These are phyloP conservation scores for Grosmannia huntii DNA, from an alignment of 2,329 filamentous ascomycete species.

Conservation along the genomic window DNA sequence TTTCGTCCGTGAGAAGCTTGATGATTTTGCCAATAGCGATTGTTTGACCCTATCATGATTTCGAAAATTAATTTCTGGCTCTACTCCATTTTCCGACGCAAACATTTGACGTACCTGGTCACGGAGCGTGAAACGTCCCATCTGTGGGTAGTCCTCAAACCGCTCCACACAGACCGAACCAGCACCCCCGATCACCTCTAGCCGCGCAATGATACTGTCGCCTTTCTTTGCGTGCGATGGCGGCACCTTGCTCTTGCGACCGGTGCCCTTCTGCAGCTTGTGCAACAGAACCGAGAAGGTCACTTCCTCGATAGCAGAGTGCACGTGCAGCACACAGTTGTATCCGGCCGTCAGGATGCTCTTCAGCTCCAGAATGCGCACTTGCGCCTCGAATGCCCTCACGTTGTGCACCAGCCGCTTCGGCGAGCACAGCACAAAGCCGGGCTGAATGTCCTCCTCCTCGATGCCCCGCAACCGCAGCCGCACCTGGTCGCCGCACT, in stretches of 20 bases:
- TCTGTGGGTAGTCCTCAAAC: constrained; percentile 92
- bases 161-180: constrained; percentile 84
- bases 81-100: background rate
- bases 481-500: constrained; percentile 90
- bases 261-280: constrained; percentile 90
- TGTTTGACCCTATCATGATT: constrained; percentile 68
- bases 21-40: constrained; percentile 99
- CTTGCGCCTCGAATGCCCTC: constrained; percentile 83
- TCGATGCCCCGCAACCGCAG: constrained; percentile 87
- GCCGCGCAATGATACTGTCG: constrained; percentile 77
- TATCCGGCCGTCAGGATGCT: constrained; percentile 88
- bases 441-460: constrained; percentile 91
- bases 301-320: constrained; percentile 95
- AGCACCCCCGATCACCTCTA: constrained; percentile 76
- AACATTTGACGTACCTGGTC: constrained; percentile 57
- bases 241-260: constrained; percentile 81
- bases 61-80: background rate
- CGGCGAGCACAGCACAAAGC: constrained; percentile 90
- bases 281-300: constrained; percentile 81
- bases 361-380: constrained; percentile 88
- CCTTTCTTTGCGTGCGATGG: constrained; percentile 80
- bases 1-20: constrained; percentile 48
- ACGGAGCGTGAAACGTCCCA: constrained; percentile 80
- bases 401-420: constrained; percentile 92
- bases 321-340: constrained; percentile 95